These are phyloP conservation scores for Torrubiellomyces zombiae DNA, from an alignment of 2,329 filamentous ascomycete genomes.

Conservation along the genomic window DNA sequence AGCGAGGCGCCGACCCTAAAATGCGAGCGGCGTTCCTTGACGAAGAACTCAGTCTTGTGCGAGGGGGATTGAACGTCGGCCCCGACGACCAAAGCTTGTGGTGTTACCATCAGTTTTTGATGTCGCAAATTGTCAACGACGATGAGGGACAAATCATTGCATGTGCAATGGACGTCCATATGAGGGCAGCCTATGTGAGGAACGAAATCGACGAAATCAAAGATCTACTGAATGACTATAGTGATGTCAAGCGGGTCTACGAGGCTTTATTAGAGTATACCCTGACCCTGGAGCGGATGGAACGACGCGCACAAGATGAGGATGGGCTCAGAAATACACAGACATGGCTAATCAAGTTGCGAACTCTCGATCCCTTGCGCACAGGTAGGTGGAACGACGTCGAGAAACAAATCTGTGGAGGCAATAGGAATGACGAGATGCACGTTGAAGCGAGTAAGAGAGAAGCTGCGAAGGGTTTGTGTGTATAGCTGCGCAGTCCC, in stretches of 20 bases:
- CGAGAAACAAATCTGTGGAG: too few species aligned
- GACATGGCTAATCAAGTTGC: slow-evolving; percentile 1
- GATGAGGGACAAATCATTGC: not conserved
- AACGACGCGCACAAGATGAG: not conserved
- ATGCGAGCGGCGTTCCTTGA: not conserved
- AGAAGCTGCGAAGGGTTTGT: too few species aligned
- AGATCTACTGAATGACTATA: slow-evolving; percentile 2
- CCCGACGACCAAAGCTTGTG: slow-evolving; percentile 3
- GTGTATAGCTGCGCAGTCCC: too few species aligned
- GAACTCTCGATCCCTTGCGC: slow-evolving; percentile 2
- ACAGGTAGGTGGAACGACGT: slow-evolving; percentile 1
- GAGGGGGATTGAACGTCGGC: slow-evolving; percentile 2
- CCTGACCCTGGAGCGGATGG: slow-evolving; percentile 1
- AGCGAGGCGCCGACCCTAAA: not conserved
- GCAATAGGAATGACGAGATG: too few species aligned
- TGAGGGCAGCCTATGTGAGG: slow-evolving; percentile 1
- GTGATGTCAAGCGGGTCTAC: slow-evolving; percentile 2
- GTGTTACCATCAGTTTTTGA: slow-evolving; percentile 3
- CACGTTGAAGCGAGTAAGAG: too few species aligned
- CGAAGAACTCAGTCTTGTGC: not conserved
- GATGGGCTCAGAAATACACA: not conserved
- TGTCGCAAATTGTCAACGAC: slow-evolving; percentile 1
- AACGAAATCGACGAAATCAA: slow-evolving; percentile 2
- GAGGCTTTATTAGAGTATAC: slow-evolving; percentile 2
- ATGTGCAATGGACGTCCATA: not conserved